Base-by-base conservation (phyloP, 495 filamentous ascomycete species). In the Penicillium ochrochloron region DNA sequence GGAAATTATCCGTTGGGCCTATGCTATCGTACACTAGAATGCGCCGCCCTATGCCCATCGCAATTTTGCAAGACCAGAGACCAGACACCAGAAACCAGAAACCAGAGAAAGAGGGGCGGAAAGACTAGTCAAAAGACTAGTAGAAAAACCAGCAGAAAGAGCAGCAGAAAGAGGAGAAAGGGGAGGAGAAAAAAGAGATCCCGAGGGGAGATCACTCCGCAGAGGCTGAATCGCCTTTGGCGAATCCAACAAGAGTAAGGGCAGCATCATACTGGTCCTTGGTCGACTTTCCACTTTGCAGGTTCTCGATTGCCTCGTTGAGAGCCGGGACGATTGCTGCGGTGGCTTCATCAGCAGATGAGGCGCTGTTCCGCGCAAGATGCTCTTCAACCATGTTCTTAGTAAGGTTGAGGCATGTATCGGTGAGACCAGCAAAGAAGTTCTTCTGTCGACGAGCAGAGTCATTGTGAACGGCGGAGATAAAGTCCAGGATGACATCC, bases 21-120 rank as follows among this genome's bases (percentile, higher is more conserved):
- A 70, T 67, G 65, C 65, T 67, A 65, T 71, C 58, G 60, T 71
- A 71, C 69, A 71, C 14, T 34, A 31, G 58, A 34, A 60, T 59
- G 55, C 64, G 63, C 63, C 63, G 44, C 46, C 53, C 63, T 41
- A 65, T 65, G 63, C 63, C 57, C 39, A 61, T 65, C 25, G 50
- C 58, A 51, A 53, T 60, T 59, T 70, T 41, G 63, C 57, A 53
- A 66, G 63, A 14, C 14, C 31, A 51, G 57, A 66, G 34, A 48
- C 52, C 33, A 27, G 25, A 27, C 25, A 14, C 14, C 31, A 51
- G 57, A 66, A 35, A 48, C 52, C 33, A 56, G 53, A 46, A 15
- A 23, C 48, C 3, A n/a, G 39, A 59, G 63, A 65, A 39, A 52
- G 60, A 68, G 44, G 25, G 25, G 25, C 25, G 25, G 25, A 27